These are phyloP conservation scores for Cladosporium velox DNA, from an alignment of 2,329 filamentous ascomycete species.

Conservation along the genomic window DNA sequence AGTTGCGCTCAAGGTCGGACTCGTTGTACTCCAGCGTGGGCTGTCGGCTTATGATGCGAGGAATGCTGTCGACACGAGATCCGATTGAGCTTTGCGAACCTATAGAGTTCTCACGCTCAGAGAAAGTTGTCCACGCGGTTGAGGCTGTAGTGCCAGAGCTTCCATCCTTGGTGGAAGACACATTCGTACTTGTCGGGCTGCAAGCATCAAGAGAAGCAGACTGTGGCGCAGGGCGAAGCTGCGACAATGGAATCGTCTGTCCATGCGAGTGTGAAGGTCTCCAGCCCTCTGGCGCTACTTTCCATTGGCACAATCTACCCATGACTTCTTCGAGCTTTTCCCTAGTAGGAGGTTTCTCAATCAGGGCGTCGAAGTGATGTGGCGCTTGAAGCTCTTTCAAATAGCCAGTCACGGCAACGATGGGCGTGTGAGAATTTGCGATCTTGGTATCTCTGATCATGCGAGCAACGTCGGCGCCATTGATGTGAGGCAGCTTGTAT, in stretches of 20 bases:
- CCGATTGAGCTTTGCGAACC: conserved; percentile 69
- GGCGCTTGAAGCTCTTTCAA: conserved; percentile 94
- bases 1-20: conserved; percentile 47
- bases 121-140: conserved; percentile 15
- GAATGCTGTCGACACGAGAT: conserved; percentile 67
- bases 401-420: conserved; percentile 95
- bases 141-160: conserved; percentile 38
- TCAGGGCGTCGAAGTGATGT: conserved; percentile 92
- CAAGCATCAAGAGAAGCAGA: conserved; percentile 54
- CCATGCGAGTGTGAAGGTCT: conserved; percentile 40
- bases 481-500: conserved; percentile 92
- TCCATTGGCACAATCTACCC: conserved; percentile 89
- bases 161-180: conserved; percentile 63
- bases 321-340: conserved; percentile 88
- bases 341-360: conserved; percentile 94
- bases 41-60: conserved; percentile 73
- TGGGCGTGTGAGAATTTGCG: conserved; percentile 88
- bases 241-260: conserved; percentile 58
- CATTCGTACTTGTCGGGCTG: conserved; percentile 78
- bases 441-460: conserved; percentile 99
- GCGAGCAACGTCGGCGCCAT: conserved; percentile 89
- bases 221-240: conserved; percentile 60
- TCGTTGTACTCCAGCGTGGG: conserved; percentile 75
- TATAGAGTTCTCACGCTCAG: conserved; percentile 73
- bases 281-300: conserved; percentile 68